These are phyloP conservation scores for Typha latifolia DNA, from an alignment of 176 grass and related monocot species.

Conservation along the genomic window DNA sequence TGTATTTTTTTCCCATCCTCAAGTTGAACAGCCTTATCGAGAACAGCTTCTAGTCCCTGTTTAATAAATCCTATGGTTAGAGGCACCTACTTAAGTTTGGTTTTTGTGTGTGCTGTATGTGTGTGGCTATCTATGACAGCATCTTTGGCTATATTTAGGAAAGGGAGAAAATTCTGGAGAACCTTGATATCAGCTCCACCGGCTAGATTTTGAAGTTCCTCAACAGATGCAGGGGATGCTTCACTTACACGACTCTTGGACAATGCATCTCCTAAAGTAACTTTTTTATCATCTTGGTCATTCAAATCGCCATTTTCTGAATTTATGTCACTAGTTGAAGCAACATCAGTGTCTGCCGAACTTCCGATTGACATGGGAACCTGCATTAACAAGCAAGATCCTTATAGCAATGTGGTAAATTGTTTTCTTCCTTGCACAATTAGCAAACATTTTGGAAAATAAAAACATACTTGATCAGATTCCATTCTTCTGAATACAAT, in stretches of 20 bases:
- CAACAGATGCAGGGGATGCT: constrained; percentile 63
- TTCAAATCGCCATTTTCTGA: constrained; percentile 74
- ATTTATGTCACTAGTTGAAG: constrained; percentile 43
- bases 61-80: constrained; percentile 30
- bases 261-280: constrained; percentile 65
- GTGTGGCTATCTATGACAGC: no score
- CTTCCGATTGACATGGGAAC: constrained; percentile 38
- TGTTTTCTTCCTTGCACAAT: neutral
- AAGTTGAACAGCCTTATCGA: constrained; percentile 94
- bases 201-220: constrained; percentile 95
- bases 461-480: constrained; percentile 53
- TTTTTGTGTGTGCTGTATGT: no score
- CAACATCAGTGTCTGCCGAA: constrained; percentile 34
- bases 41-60: constrained; percentile 94
- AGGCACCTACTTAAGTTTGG: neutral
- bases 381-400: constrained; percentile 24
- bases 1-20: constrained; percentile 94
- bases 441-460: neutral
- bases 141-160: neutral
- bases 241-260: constrained; percentile 50
- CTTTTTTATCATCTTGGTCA: constrained; percentile 56
- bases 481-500: constrained; percentile 98
- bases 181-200: constrained; percentile 99
- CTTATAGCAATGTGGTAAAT: neutral
- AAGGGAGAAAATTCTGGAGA: neutral